phyloP scores from a whole-genome alignment of 2,329 filamentous ascomycete species.

The Whalleya microplaca region DNA sequence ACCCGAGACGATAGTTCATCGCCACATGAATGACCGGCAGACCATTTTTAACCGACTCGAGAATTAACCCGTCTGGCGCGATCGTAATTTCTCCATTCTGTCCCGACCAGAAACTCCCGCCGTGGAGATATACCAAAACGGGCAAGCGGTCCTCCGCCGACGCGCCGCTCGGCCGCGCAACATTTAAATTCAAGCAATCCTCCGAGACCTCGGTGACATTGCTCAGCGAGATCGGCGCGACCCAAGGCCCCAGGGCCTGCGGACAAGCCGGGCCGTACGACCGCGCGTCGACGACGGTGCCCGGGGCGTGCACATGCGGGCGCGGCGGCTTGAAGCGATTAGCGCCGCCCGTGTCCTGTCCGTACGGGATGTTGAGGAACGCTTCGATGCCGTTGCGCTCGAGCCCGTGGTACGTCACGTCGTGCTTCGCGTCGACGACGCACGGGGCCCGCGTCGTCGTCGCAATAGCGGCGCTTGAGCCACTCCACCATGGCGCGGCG shows the following conservation, averaged over 20 bases:
- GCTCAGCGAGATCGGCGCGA: constrained; percentile 37
- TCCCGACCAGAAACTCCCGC: constrained; percentile 39
- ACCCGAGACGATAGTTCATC: constrained; percentile 41
- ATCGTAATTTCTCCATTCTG: constrained; percentile 39
- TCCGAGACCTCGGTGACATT: constrained; percentile 45
- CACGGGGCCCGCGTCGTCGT: constrained; percentile 1
- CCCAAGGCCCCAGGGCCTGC: constrained; percentile 40
- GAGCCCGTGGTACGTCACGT: constrained; percentile 48
- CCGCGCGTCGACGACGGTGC: constrained; percentile 43
- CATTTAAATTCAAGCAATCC: constrained; percentile 42
- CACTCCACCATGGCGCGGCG: too few relatives aligned
- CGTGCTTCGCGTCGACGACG: constrained; percentile 15
- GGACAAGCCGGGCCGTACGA: constrained; percentile 49
- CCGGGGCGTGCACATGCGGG: constrained; percentile 36
- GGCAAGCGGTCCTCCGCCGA: constrained; percentile 34
- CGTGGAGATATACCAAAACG: constrained; percentile 43
- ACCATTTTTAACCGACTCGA: constrained; percentile 49
- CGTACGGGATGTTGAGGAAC: constrained; percentile 53
- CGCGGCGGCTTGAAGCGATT: constrained; percentile 52
- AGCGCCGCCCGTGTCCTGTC: constrained; percentile 48
- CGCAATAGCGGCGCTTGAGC: constrained; percentile 10
- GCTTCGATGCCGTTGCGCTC: constrained; percentile 48
- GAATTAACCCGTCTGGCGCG: constrained; percentile 49
- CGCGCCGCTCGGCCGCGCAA: constrained; percentile 37
- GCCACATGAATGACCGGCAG: constrained; percentile 40